phyloP scores from a whole-genome alignment of 139 green algal species.

The Picochlorum costavermella region DNA sequence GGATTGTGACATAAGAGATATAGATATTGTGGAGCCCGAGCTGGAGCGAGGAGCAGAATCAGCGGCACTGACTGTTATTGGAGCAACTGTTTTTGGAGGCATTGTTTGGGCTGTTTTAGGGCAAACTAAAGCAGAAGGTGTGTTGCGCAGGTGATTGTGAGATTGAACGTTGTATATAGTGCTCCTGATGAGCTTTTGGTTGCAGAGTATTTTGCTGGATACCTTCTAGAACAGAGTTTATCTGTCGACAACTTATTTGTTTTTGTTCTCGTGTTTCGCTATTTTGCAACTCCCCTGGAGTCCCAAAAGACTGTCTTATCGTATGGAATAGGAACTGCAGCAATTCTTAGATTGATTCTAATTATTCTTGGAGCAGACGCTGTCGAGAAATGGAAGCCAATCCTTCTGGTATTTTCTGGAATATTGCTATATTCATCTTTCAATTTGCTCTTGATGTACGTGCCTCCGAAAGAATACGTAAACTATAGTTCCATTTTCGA shows the following conservation, averaged over 20 bases:
- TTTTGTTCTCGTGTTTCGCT: conserved; percentile 95
- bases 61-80: conserved; percentile 31
- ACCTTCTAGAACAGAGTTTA: conserved; percentile 93
- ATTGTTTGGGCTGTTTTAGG: conserved; percentile 54
- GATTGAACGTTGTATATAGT: neutral
- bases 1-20: neutral
- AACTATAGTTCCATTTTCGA: neutral
- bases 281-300: conserved; percentile 64
- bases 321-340: conserved; percentile 83
- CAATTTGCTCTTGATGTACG: conserved; percentile 39
- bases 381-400: conserved; percentile 74
- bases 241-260: conserved; percentile 98
- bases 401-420: conserved; percentile 85
- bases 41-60: conserved; percentile 20
- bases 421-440: conserved; percentile 83
- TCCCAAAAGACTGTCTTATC: conserved; percentile 78
- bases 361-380: conserved; percentile 74
- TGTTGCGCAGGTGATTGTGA: conserved; percentile 2
- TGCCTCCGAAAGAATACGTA: neutral
- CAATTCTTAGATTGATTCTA: conserved; percentile 76
- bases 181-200: neutral
- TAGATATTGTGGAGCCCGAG: conserved; percentile 20
- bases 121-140: conserved; percentile 7
- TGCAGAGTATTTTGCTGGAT: conserved; percentile 84
- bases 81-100: conserved; percentile 57